Evolutionary conservation across 768 basidiomycete species (phyloP).

Genomic region (Galerina sulciceps): DNA sequence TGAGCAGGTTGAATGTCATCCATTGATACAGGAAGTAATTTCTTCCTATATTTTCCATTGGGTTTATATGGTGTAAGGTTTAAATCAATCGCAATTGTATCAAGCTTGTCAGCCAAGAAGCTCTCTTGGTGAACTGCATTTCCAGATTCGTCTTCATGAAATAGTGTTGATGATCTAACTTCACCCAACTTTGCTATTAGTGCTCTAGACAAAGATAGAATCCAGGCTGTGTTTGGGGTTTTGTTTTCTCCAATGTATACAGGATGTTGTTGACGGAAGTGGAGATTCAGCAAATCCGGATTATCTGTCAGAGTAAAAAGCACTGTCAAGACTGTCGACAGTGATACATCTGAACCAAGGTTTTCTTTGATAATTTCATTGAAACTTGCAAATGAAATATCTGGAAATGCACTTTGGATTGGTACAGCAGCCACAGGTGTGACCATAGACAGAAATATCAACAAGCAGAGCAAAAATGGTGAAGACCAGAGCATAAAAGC

Average conservation of each 20-base stretch:
- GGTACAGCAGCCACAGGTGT: neutral
- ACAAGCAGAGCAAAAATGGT: neutral
- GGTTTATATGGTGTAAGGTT: neutral
- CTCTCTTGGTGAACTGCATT: neutral
- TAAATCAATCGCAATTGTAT: neutral
- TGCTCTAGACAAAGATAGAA: neutral
- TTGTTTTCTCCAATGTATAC: neutral
- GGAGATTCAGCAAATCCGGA: conserved; percentile 18
- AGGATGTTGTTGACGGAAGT: conserved; percentile 15
- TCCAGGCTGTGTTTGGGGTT: neutral
- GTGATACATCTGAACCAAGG: conserved; percentile 16
- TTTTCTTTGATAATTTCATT: conserved; percentile 14
- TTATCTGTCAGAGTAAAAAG: conserved; percentile 22
- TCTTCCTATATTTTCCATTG: neutral
- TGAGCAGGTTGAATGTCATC: neutral
- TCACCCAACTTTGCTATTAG: neutral
- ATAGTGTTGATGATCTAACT: no score
- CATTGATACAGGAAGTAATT: neutral
- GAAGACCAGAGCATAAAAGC: neutral
- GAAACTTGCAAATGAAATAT: conserved; percentile 18
- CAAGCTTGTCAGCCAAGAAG: neutral
- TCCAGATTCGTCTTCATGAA: neutral
- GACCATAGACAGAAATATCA: neutral
- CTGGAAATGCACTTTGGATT: conserved; percentile 10
- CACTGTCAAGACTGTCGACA: conserved; percentile 17